These are phyloP conservation scores for Cicer chorassanicum DNA, from an alignment of 306 rosid species.

Conservation along the genomic window DNA sequence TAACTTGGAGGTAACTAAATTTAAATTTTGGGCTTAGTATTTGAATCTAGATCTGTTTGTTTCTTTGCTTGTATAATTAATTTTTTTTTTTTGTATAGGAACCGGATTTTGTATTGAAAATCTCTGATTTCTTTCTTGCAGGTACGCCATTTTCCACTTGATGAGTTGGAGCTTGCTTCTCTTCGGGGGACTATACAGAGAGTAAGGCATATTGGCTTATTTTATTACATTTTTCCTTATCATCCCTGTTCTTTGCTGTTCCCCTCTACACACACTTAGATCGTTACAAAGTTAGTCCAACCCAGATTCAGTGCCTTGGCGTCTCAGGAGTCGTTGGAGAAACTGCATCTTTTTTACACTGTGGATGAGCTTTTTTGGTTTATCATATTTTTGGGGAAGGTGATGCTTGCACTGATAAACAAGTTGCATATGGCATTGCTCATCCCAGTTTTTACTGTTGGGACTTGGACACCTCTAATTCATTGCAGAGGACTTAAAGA, in stretches of 20 bases:
- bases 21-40: slow-evolving; percentile 34
- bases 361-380: background rate
- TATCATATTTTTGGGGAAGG: slow-evolving; percentile 3
- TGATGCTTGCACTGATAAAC: background rate
- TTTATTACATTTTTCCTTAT: slow-evolving; percentile 26
- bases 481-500: background rate
- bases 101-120: slow-evolving; percentile 26
- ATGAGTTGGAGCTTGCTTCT: slow-evolving; percentile 94
- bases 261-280: slow-evolving; percentile 4
- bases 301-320: background rate
- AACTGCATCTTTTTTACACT: background rate
- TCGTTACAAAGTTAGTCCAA: background rate
- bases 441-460: background rate
- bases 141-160: slow-evolving; percentile 93
- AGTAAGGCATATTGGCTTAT: slow-evolving; percentile 53
- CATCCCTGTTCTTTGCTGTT: slow-evolving; percentile 22
- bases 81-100: background rate
- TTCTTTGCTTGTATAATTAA: slow-evolving; percentile 38
- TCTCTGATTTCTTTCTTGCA: slow-evolving; percentile 41
- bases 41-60: slow-evolving; percentile 38
- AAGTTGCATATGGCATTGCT: background rate
- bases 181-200: slow-evolving; percentile 91
- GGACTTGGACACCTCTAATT: background rate
- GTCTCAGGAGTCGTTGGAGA: background rate
- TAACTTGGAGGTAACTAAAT: slow-evolving; percentile 77